phyloP scores from a whole-genome alignment of 306 rosid species.

The Dalbergia cochinchinensis region DNA sequence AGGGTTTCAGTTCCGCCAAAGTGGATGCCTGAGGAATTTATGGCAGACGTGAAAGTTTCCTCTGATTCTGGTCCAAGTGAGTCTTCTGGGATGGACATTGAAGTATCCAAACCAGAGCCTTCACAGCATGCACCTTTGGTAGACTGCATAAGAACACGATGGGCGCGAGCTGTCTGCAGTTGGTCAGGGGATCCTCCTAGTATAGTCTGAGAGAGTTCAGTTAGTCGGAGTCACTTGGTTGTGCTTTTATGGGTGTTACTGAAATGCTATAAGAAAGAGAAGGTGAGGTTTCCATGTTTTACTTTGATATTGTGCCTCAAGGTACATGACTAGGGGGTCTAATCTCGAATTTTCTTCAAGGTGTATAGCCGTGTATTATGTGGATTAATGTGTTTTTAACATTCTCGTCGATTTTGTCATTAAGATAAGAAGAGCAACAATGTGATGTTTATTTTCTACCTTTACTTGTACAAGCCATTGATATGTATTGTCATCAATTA shows the following conservation, averaged over 20 bases:
- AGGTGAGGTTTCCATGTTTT: constrained; percentile 45
- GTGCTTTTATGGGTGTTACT: constrained; percentile 20
- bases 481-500: constrained; percentile 43
- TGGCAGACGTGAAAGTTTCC: constrained; percentile 56
- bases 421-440: constrained; percentile 38
- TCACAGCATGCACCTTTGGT: constrained; percentile 95
- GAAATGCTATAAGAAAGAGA: constrained; percentile 38
- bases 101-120: constrained; percentile 73
- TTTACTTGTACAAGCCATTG: constrained; percentile 56
- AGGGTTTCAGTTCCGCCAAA: constrained; percentile 87
- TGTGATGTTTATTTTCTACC: constrained; percentile 46
- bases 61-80: constrained; percentile 60
- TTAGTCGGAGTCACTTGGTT: too few relatives aligned
- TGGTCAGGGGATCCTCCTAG: constrained; percentile 98
- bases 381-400: constrained; percentile 52
- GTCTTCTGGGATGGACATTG: constrained; percentile 57
- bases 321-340: constrained; percentile 46
- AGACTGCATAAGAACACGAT: constrained; percentile 94
- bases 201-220: constrained; percentile 67
- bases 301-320: constrained; percentile 32
- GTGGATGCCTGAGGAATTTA: constrained; percentile 91
- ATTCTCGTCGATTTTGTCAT: constrained; percentile 59
- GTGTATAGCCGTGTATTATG: constrained; percentile 49
- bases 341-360: constrained; percentile 44
- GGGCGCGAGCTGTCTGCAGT: constrained; percentile 87